Conservation (phyloP, 768 basidiomycete genomes). For the Mycena amicta region DNA sequence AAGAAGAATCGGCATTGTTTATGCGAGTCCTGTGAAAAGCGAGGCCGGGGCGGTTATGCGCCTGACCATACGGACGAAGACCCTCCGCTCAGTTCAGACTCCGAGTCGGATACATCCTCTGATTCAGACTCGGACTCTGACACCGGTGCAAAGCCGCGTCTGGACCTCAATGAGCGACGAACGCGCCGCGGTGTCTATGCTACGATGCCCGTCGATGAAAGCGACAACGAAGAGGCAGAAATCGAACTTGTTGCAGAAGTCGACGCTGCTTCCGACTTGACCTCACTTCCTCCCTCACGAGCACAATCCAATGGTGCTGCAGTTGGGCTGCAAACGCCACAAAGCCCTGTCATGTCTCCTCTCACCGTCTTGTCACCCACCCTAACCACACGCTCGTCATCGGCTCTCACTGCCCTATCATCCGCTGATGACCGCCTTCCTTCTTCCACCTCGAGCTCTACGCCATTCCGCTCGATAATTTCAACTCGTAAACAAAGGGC, state of each 20-base stretch:
- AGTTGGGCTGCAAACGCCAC: constrained; percentile 27
- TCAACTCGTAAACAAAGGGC: constrained; percentile 61
- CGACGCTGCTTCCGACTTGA: constrained; percentile 50
- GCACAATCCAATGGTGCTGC: constrained; percentile 34
- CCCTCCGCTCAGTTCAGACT: constrained; percentile 46
- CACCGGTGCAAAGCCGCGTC: constrained; percentile 34
- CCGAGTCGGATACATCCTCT: constrained; percentile 51
- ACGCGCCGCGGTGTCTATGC: constrained; percentile 85
- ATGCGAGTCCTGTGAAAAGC: constrained; percentile 85
- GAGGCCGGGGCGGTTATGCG: constrained; percentile 74
- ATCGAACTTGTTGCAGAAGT: constrained; percentile 55
- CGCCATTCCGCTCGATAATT: constrained; percentile 58
- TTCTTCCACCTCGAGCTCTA: constrained; percentile 36
- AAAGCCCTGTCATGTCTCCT: constrained; percentile 32
- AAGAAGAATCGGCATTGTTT: constrained; percentile 67
- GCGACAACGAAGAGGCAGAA: constrained; percentile 63
- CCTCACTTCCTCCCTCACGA: constrained; percentile 44
- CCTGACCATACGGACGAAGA: constrained; percentile 55
- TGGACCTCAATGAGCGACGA: constrained; percentile 77
- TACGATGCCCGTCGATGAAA: constrained; percentile 60
- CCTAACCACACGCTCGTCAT: constrained; percentile 36
- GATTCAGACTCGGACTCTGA: constrained; percentile 39
- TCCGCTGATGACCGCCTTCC: constrained; percentile 33
- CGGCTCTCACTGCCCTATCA: constrained; percentile 45
- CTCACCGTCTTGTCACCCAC: constrained; percentile 25